Conservation (phyloP, 2,329 filamentous ascomycete genomes). For the Pseudogymnoascus sp. region DNA sequence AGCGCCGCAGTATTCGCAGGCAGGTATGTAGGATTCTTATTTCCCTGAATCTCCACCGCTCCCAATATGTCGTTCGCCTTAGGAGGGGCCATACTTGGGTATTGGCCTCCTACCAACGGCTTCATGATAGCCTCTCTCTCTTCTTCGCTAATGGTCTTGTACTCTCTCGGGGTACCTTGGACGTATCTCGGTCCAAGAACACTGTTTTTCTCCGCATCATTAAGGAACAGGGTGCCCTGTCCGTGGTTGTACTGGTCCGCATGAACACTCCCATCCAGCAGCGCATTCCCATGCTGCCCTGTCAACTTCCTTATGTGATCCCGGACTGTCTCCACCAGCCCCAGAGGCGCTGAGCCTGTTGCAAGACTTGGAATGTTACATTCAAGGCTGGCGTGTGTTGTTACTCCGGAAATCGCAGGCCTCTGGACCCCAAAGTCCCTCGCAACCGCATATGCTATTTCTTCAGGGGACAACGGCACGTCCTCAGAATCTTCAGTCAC, state of each 20-base stretch:
- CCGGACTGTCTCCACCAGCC: slow-evolving; percentile 19
- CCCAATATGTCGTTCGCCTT: slow-evolving; percentile 18
- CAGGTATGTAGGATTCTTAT: slow-evolving; percentile 27
- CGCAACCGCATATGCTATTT: slow-evolving; percentile 19
- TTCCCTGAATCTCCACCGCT: slow-evolving; percentile 19
- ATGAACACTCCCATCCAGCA: neutral
- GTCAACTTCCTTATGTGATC: slow-evolving; percentile 24
- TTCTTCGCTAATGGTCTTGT: neutral
- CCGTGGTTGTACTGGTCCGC: slow-evolving; percentile 5
- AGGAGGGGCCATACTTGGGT: slow-evolving; percentile 17
- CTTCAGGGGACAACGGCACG: slow-evolving; percentile 18
- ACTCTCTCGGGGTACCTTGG: neutral
- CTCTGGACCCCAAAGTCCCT: slow-evolving; percentile 20
- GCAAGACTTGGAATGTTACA: slow-evolving; percentile 20
- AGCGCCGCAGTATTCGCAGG: slow-evolving; percentile 22
- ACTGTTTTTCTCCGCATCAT: slow-evolving; percentile 10
- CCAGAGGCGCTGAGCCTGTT: slow-evolving; percentile 16
- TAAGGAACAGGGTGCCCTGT: slow-evolving; percentile 2
- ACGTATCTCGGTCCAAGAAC: neutral
- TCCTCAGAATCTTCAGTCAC: slow-evolving; percentile 12
- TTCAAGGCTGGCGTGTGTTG: slow-evolving; percentile 18
- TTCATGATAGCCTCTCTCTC: slow-evolving; percentile 9
- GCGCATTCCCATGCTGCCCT: slow-evolving; percentile 9
- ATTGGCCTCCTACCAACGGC: slow-evolving; percentile 26
- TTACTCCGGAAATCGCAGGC: slow-evolving; percentile 21